phyloP scores from a whole-genome alignment of 805 yeast species.

The Yamadazyma sp. region DNA sequence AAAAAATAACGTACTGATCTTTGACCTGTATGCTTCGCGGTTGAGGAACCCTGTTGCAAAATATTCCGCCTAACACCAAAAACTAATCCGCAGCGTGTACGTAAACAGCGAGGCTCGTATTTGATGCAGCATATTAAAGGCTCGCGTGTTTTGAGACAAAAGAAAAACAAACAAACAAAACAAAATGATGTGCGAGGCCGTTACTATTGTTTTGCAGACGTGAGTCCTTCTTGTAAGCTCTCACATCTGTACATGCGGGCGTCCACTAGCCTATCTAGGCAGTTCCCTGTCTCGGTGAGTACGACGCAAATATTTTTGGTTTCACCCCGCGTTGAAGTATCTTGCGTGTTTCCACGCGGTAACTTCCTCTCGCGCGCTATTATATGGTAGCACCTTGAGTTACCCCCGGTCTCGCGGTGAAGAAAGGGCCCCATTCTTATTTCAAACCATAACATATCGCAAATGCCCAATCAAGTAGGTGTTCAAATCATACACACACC shows the following conservation, averaged over 20 bases:
- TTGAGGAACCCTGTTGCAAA: no score
- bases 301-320: no score
- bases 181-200: constrained; percentile 4
- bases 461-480: constrained; percentile 2
- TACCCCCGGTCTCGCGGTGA: neutral
- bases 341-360: no score
- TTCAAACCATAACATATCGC: neutral
- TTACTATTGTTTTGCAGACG: constrained; percentile 1
- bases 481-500: neutral
- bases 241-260: neutral
- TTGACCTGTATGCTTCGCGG: no score
- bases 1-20: constrained; percentile 1
- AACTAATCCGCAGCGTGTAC: no score
- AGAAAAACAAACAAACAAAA: constrained; percentile 8
- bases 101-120: constrained; percentile 6
- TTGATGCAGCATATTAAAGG: neutral
- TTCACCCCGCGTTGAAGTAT: no score
- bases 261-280: constrained; percentile 1
- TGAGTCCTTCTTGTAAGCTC: neutral
- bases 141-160: constrained; percentile 8
- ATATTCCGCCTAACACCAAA: neutral
- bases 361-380: neutral
- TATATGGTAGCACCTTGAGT: neutral
- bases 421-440: neutral
- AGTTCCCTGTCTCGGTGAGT: neutral